Percentiles rank a stretch among this genome's conserved stretches.
Conservation (phyloP, 2,329 filamentous ascomycete genomes). For the Colletotrichum endophyticum region DNA sequence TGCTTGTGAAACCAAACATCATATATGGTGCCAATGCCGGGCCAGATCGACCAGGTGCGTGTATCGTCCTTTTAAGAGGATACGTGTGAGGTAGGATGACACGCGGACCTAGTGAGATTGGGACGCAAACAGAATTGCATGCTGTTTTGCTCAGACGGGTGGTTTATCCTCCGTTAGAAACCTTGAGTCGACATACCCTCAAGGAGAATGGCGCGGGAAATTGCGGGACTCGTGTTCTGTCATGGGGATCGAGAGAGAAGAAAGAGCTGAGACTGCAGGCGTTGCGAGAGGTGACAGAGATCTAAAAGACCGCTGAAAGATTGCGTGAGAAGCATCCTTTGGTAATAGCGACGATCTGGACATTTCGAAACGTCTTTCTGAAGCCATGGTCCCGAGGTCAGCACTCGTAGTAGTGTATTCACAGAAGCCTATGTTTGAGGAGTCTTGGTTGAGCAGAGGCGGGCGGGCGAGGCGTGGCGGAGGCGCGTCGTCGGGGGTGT, state of each 20-base stretch:
- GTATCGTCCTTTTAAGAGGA: background rate
- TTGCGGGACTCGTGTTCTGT: background rate
- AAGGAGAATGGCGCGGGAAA: background rate
- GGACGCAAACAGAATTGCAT: background rate
- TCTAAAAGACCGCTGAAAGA: background rate
- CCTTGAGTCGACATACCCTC: background rate
- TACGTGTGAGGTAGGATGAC: background rate
- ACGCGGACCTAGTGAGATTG: background rate
- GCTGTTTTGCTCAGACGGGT: background rate
- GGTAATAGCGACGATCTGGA: background rate
- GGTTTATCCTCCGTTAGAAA: background rate
- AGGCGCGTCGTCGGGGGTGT: background rate
- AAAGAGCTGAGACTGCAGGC: background rate
- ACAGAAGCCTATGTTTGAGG: background rate
- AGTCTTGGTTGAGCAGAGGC: background rate
- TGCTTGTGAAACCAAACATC: background rate
- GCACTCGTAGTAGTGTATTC: background rate
- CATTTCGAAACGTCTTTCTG: background rate
- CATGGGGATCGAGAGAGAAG: background rate
- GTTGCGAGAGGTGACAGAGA: background rate
- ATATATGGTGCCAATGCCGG: background rate
- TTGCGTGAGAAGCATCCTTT: background rate
- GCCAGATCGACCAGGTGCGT: background rate
- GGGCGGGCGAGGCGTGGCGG: background rate
- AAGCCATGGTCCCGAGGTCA: background rate